These are phyloP conservation scores for Esteya vermicola DNA, from an alignment of 2,329 filamentous ascomycete genomes.

Conservation along the genomic window DNA sequence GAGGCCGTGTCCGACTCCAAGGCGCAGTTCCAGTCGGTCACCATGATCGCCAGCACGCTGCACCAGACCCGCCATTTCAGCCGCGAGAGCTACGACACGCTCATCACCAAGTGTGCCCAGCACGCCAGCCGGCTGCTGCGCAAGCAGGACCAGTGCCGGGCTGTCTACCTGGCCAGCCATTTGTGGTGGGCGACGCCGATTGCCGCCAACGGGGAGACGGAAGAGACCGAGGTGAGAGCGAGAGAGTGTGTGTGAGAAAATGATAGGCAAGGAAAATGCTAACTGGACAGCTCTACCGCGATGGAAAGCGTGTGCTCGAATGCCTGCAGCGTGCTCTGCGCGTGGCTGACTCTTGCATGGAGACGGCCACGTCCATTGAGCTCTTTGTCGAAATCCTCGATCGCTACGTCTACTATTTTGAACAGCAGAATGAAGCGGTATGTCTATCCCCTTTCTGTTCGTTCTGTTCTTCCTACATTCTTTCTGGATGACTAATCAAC, in stretches of 20 bases:
- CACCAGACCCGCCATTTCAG: conserved; percentile 83
- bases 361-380: conserved; percentile 91
- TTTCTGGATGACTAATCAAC: background rate
- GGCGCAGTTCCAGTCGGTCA: conserved; percentile 95
- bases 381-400: conserved; percentile 97
- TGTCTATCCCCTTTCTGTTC: conserved; percentile 14
- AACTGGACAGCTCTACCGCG: conserved; percentile 64
- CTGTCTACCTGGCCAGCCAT: conserved; percentile 91
- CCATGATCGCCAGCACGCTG: conserved; percentile 77
- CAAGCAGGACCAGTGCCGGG: conserved; percentile 95
- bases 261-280: background rate
- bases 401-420: conserved; percentile 98
- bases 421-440: conserved; percentile 94
- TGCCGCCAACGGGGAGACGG: conserved; percentile 60
- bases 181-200: conserved; percentile 95
- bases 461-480: background rate
- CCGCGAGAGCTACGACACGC: conserved; percentile 94
- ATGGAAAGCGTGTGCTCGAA: conserved; percentile 92
- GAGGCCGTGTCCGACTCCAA: conserved; percentile 91
- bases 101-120: conserved; percentile 94
- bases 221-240: conserved; percentile 57
- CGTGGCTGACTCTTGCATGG: conserved; percentile 98
- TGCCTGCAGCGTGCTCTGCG: conserved; percentile 89
- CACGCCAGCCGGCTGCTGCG: conserved; percentile 94
- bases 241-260: background rate